Conservation (phyloP, 2,329 filamentous ascomycete genomes). For the Fusarium napiforme region DNA sequence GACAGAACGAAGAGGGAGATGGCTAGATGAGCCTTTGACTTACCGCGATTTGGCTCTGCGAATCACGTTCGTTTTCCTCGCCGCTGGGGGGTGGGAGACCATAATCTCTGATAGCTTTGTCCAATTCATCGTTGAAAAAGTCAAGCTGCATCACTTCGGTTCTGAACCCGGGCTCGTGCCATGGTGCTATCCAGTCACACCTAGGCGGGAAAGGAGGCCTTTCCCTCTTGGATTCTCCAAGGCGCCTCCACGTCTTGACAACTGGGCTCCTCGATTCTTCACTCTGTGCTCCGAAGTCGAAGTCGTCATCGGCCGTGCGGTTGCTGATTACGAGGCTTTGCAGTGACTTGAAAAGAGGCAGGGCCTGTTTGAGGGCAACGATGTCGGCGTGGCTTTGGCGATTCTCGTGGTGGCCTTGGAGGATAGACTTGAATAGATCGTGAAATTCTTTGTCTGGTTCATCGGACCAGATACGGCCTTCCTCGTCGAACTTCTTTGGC, state of each 20-base stretch:
- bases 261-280: background rate
- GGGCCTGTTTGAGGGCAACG: background rate
- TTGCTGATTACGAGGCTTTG: background rate
- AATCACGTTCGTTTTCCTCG: too few species aligned
- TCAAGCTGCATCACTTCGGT: too few species aligned
- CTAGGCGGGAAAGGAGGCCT: background rate
- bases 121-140: too few species aligned
- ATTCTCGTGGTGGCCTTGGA: background rate
- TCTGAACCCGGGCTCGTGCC: too few species aligned
- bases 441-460: background rate
- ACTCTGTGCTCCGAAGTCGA: background rate
- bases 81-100: too few species aligned
- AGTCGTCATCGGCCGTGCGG: background rate
- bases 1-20: too few species aligned
- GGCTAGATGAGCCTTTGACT: too few species aligned
- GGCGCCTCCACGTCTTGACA: background rate
- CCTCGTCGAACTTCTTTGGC: fast-evolving
- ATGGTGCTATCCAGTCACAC: background rate
- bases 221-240: fast-evolving
- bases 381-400: background rate
- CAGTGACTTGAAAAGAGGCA: background rate
- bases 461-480: fast-evolving
- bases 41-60: too few species aligned
- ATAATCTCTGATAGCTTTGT: too few species aligned
- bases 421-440: fast-evolving